Conservation (phyloP, 1,284 basidiomycete genomes). For the Meira nashicola region DNA sequence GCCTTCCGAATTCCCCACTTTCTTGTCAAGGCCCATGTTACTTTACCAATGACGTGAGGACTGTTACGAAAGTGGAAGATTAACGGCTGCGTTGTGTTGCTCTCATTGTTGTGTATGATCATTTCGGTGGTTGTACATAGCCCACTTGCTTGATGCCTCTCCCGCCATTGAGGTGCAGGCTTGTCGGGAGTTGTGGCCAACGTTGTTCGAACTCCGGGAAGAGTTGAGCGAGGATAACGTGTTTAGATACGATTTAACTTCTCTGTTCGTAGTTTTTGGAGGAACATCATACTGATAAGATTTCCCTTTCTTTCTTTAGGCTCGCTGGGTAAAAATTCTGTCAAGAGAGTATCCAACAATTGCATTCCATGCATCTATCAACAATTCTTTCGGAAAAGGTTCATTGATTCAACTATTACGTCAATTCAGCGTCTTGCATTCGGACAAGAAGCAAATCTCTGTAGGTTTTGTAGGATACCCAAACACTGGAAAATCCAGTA, state of each 20-base stretch:
- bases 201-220: constrained; percentile 39
- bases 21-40: constrained; percentile 52
- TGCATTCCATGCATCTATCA: constrained; percentile 96
- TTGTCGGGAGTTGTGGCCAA: constrained; percentile 35
- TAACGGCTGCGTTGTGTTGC: constrained; percentile 55
- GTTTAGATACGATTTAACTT: constrained; percentile 15
- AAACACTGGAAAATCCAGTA: constrained; percentile 93
- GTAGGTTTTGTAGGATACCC: constrained; percentile 98
- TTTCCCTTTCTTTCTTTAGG: constrained; percentile 58
- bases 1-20: constrained; percentile 30
- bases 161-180: constrained; percentile 52
- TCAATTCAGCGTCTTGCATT: constrained; percentile 93
- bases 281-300: constrained; percentile 22
- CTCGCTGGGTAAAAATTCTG: constrained; percentile 92
- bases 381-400: constrained; percentile 98
- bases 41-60: constrained; percentile 44
- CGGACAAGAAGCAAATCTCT: constrained; percentile 98
- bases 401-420: constrained; percentile 93
- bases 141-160: constrained; percentile 27
- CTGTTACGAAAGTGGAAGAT: constrained; percentile 66
- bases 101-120: constrained; percentile 54
- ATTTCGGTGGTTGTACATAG: constrained; percentile 40
- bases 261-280: constrained; percentile 45
- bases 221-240: constrained; percentile 39
- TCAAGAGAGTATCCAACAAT: constrained; percentile 91